Base-by-base conservation (phyloP, 257 asterid genomes). In the Ballota nigra region DNA sequence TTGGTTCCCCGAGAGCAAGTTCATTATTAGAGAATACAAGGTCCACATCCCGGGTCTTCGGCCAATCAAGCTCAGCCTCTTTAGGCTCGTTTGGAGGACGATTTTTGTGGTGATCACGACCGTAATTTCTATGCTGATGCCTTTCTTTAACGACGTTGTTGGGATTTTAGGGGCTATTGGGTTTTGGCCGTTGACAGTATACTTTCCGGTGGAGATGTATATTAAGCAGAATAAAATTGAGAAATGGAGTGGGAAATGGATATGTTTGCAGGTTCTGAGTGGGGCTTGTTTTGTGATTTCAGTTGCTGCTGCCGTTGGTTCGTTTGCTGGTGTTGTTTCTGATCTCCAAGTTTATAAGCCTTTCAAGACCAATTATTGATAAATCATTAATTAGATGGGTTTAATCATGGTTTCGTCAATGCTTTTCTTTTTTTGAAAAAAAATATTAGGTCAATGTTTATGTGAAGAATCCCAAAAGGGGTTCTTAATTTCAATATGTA, bases 221-320 rank as follows among this genome's bases (percentile, higher is more conserved):
- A 83, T 85, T 10, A 38, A 58, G 3, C 79, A 76, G 24, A 65
- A 64, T 36, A 81, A 47, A 68, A 77, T 83, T 12, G 56, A 66
- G 1, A 86, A 81, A 41, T 79, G 77, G 72, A 81, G 86, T 38
- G 26, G 71, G 36, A 81, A 53, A 8, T 83, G 88, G 90, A 56
- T 77, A 0, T 62, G 85, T 63, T 72, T 86, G 8, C 82, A 81
- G 24, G 73, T 77, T 20, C 63, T 83, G n/a, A 83, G 81, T 16
- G 72, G 58, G 68, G 76, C 82, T 29, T 86, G 87, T 31, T 65
- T 85, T 49, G 23, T 78, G 1, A 78, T 85, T 9, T 83, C 88
- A 3, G 68, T 77, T 45, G 86, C 84, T 40, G 90, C 86, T 31
- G 88, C 82, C 24, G 86, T 71, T 70, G 90, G 90, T 18, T 86